These are phyloP conservation scores for Colletotrichum gloeosporioides DNA, from an alignment of 2,329 filamentous ascomycete genomes.

Conservation along the genomic window DNA sequence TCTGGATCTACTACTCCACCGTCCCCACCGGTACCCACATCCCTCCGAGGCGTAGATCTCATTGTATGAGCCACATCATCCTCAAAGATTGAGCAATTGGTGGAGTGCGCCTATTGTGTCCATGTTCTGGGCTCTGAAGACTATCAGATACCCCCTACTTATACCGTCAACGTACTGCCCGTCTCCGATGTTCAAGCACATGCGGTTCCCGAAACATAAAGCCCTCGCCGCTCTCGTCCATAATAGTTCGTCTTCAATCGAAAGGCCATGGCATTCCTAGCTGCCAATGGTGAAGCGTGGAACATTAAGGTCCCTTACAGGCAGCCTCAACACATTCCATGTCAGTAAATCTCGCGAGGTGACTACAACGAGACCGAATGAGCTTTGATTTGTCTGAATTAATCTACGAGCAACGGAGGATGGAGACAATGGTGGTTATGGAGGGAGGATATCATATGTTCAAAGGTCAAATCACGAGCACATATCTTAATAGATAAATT, in stretches of 20 bases:
- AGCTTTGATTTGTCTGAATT: neutral
- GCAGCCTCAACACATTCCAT: too few relatives aligned
- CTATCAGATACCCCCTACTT: neutral
- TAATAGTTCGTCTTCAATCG: neutral
- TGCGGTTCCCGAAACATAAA: neutral
- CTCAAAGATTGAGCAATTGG: neutral
- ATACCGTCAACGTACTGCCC: fast-evolving
- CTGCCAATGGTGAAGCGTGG: too few relatives aligned
- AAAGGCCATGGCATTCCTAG: too few relatives aligned
- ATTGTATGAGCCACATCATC: neutral
- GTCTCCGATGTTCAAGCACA: neutral
- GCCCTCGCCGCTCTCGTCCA: neutral
- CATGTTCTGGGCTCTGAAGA: neutral
- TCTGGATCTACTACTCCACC: neutral
- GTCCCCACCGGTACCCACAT: fast-evolving
- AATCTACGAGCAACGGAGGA: neutral
- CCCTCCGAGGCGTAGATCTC: neutral
- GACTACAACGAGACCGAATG: neutral
- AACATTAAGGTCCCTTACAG: too few relatives aligned
- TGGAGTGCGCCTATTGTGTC: neutral
- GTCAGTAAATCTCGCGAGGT: too few relatives aligned
- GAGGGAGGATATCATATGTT: neutral
- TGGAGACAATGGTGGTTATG: neutral
- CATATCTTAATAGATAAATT: fast-evolving
- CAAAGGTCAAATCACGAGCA: neutral